These are phyloP conservation scores for Cyclospora cayetanensis DNA, from an alignment of 169 alveolate genomes.

Conservation along the genomic window DNA sequence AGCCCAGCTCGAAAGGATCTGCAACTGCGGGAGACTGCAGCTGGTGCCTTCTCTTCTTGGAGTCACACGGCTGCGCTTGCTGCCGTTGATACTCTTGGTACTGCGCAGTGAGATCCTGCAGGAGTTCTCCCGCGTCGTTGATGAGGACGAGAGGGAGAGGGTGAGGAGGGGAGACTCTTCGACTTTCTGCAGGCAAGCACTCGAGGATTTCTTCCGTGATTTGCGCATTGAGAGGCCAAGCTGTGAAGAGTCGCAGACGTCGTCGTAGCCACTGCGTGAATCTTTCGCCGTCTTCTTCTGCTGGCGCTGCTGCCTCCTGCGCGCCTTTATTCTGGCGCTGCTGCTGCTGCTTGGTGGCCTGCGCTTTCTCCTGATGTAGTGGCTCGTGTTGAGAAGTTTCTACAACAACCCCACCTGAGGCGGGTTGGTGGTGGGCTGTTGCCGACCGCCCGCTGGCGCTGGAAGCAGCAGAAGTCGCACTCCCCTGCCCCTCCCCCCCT, in stretches of 20 bases:
- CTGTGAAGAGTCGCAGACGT: not conserved
- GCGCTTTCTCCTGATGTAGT: not conserved
- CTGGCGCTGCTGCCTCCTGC: not conserved
- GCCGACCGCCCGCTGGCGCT: not conserved
- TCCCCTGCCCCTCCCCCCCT: not conserved
- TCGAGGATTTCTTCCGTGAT: not conserved
- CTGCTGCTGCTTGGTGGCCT: conserved; percentile 5
- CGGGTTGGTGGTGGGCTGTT: not conserved
- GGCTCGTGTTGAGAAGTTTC: not conserved
- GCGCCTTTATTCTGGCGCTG: not conserved
- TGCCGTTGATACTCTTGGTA: not conserved
- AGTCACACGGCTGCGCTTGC: not conserved
- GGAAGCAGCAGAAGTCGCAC: not conserved
- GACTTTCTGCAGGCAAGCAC: not conserved
- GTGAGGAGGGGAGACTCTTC: not conserved
- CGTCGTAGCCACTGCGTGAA: conserved; percentile 2
- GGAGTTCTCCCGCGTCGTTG: not conserved
- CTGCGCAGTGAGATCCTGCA: not conserved
- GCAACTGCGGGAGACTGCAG: not conserved
- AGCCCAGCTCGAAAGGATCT: not conserved
- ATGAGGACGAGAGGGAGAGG: not conserved
- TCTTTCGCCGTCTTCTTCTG: not conserved
- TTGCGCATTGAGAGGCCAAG: not conserved
- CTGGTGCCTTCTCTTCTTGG: not conserved
- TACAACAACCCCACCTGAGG: not conserved